These are phyloP conservation scores for Apiospora aurea DNA, from an alignment of 2,329 filamentous ascomycete species.

Conservation along the genomic window DNA sequence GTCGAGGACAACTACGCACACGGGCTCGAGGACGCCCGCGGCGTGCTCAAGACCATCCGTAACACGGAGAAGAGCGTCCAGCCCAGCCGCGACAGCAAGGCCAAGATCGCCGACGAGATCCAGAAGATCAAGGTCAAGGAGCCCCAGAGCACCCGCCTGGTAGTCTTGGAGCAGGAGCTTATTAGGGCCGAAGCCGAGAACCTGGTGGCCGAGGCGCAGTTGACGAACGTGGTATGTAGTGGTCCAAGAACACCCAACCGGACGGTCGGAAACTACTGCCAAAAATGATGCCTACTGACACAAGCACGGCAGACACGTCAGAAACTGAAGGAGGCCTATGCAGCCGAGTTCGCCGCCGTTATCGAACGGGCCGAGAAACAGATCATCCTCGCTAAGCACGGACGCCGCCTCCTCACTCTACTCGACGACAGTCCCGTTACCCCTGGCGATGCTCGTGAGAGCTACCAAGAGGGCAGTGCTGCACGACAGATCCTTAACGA, in stretches of 20 bases:
- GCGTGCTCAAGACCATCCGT: slow-evolving; percentile 85
- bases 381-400: slow-evolving; percentile 90
- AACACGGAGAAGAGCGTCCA: slow-evolving; percentile 97
- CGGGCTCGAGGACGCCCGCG: slow-evolving; percentile 84
- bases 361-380: slow-evolving; percentile 98
- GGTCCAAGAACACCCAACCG: background rate
- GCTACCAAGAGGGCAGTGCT: slow-evolving; percentile 70
- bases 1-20: slow-evolving; percentile 91
- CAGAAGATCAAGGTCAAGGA: slow-evolving; percentile 91
- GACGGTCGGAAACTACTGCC: background rate
- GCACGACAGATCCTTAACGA: slow-evolving; percentile 90
- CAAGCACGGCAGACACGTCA: slow-evolving; percentile 74
- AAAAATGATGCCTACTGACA: background rate
- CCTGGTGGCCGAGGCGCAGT: slow-evolving; percentile 92
- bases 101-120: slow-evolving; percentile 92
- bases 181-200: slow-evolving; percentile 96
- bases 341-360: slow-evolving; percentile 84
- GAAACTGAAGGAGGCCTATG: slow-evolving; percentile 95
- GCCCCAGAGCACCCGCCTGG: slow-evolving; percentile 80
- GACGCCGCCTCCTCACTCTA: slow-evolving; percentile 81
- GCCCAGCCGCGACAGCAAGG: slow-evolving; percentile 85
- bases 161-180: slow-evolving; percentile 92
- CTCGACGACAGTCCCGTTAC: slow-evolving; percentile 91
- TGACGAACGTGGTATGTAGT: slow-evolving; percentile 83
- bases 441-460: slow-evolving; percentile 78